Base-by-base conservation (phyloP, 139 green algal species). In the Tetratostichococcus sp. region DNA sequence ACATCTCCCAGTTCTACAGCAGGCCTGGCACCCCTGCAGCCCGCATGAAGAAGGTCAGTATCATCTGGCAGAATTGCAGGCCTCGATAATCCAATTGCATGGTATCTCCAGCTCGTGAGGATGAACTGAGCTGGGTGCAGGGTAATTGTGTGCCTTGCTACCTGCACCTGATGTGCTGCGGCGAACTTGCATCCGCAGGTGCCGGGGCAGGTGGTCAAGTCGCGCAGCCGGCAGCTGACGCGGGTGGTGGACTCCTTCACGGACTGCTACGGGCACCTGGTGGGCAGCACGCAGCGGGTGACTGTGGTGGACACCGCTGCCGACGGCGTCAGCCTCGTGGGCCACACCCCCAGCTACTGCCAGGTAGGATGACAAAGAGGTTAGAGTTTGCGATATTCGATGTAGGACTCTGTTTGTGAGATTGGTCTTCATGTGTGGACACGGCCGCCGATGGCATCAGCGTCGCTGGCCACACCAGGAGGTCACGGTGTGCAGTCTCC, bases 1-100 rank as follows among this genome's bases (percentile, higher is more conserved):
- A 98, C 86, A 96, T 97, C 78, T 90, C 75, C 14, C 93, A 97
- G 81, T 97, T 97, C 85, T 97, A 98, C 80, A 84, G 91, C 0
- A 77, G 90, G 58, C 86, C 93, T 65, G 93, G 94, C 69, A 98
- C 94, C 0, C 93, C 94, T 1, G 94, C 94, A 1, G 94, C 93
- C 26, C 83, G 91, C 65, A 97, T 98, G 94, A 91, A 91, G 67
- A 81, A 82, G 30, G 88, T 94, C 21, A 72, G 79, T 8, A 66
- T 66, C 35, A 25, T 76, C n/a, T n/a, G n/a, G n/a, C n/a, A n/a
- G n/a, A n/a, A n/a, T n/a, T n/a, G n/a, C n/a, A n/a, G n/a, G n/a
- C n/a, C n/a, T n/a, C n/a, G n/a, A n/a, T n/a, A n/a, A n/a, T n/a
- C n/a, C n/a, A n/a, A n/a, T n/a, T n/a, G n/a, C n/a, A n/a, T n/a